A percentile compares a stretch with the other conserved stretches of the same genome.
These are phyloP conservation scores for Trichocladium antarcticum DNA, from an alignment of 495 filamentous ascomycete genomes.

Conservation along the genomic window DNA sequence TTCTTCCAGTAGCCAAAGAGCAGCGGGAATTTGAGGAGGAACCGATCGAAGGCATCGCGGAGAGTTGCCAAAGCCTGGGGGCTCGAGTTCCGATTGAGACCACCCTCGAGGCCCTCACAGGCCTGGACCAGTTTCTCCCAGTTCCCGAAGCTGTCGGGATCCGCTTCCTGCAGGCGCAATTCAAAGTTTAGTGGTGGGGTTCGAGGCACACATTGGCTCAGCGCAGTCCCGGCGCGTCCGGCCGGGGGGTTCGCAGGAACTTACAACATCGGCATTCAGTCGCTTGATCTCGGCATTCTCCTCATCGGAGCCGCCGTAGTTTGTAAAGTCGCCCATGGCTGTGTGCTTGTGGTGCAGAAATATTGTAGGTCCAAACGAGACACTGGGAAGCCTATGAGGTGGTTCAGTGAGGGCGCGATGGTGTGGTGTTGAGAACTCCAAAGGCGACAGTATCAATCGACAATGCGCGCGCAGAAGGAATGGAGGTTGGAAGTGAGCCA, in stretches of 20 bases:
- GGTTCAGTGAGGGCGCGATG: too few relatives aligned
- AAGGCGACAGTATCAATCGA: neutral
- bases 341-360: neutral
- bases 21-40: conserved; percentile 89
- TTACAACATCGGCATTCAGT: conserved; percentile 66
- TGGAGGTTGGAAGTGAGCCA: conserved; percentile 11
- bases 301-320: conserved; percentile 71
- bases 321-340: conserved; percentile 36
- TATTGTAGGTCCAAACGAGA: conserved; percentile 3
- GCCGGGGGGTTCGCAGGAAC: conserved; percentile 18
- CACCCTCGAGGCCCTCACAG: conserved; percentile 77
- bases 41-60: conserved; percentile 77
- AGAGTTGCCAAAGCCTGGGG: conserved; percentile 82
- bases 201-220: neutral
- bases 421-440: neutral
- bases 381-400: too few relatives aligned
- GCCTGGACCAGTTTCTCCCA: conserved; percentile 89
- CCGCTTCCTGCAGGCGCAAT: conserved; percentile 41
- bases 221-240: neutral
- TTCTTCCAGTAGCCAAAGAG: conserved; percentile 99
- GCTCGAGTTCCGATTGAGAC: conserved; percentile 90
- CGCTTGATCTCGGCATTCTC: conserved; percentile 77
- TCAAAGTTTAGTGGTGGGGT: conserved; percentile 1
- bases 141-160: conserved; percentile 83
- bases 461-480: neutral